These are phyloP conservation scores for Cutaneotrichosporon arboriforme DNA, from an alignment of 1,284 basidiomycete genomes.

Conservation along the genomic window DNA sequence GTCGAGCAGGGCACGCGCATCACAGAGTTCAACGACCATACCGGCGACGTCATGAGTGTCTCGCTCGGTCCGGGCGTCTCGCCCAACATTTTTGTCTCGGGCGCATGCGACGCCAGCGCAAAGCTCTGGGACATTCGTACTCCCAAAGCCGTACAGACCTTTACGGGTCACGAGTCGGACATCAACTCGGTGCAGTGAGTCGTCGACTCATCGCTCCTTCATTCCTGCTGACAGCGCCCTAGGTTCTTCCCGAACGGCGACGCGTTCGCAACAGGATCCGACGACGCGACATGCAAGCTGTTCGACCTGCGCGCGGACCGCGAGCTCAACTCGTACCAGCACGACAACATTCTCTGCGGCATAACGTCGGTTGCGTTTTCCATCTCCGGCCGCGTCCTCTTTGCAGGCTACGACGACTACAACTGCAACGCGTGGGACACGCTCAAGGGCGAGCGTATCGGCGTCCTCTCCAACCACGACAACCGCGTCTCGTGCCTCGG, in stretches of 20 bases:
- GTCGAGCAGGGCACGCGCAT: slow-evolving; percentile 92
- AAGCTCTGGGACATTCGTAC: slow-evolving; percentile 98
- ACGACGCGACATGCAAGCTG: slow-evolving; percentile 95
- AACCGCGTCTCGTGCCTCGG: slow-evolving; percentile 95
- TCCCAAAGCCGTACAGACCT: slow-evolving; percentile 87
- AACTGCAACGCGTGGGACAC: slow-evolving; percentile 99
- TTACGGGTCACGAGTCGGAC: slow-evolving; percentile 97
- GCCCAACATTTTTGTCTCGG: slow-evolving; percentile 94
- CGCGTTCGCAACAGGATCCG: slow-evolving; percentile 96
- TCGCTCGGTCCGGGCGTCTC: slow-evolving; percentile 83
- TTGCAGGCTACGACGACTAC: slow-evolving; percentile 99
- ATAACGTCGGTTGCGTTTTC: slow-evolving; percentile 99
- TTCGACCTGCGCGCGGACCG: slow-evolving; percentile 97
- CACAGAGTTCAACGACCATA: slow-evolving; percentile 97
- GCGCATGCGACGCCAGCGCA: slow-evolving; percentile 94
- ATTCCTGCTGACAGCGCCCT: background rate
- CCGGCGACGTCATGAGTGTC: slow-evolving; percentile 97
- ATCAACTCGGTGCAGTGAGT: slow-evolving; percentile 97
- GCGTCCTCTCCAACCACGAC: slow-evolving; percentile 94
- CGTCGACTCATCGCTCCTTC: no score
- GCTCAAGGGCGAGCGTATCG: slow-evolving; percentile 93
- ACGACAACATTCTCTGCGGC: slow-evolving; percentile 97
- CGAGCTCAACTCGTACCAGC: slow-evolving; percentile 92
- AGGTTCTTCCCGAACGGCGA: slow-evolving; percentile 99
- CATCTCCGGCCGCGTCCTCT: slow-evolving; percentile 90